Conservation (phyloP, 176 grass and related monocot species). For the Typha latifolia region DNA sequence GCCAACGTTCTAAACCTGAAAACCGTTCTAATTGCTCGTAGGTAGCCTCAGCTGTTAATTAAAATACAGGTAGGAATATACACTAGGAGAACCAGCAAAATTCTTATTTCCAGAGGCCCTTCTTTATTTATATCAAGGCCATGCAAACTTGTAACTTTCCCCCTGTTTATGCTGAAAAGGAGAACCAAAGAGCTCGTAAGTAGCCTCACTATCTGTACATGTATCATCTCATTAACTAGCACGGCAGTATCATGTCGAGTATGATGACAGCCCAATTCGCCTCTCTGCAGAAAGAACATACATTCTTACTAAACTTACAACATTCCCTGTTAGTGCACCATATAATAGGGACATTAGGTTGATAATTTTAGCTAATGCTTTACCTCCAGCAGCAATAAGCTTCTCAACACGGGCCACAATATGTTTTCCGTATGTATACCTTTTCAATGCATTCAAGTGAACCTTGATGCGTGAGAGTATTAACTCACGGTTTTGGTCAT, state of each 20-base stretch:
- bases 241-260: slow-evolving; percentile 34
- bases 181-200: slow-evolving; percentile 36
- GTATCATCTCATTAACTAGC: slow-evolving; percentile 36
- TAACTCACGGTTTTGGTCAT: slow-evolving; percentile 79
- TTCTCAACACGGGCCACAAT: slow-evolving; percentile 96
- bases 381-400: slow-evolving; percentile 86
- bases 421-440: slow-evolving; percentile 93
- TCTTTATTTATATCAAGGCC: slow-evolving; percentile 94
- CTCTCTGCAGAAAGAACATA: slow-evolving; percentile 32
- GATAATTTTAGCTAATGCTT: not conserved
- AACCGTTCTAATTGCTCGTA: slow-evolving; percentile 2
- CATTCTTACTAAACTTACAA: not conserved
- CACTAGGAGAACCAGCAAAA: slow-evolving; percentile 30
- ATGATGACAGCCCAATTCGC: slow-evolving; percentile 35
- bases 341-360: not conserved
- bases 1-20: not conserved
- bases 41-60: slow-evolving; percentile 3
- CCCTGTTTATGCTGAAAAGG: slow-evolving; percentile 41
- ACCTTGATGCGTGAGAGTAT: slow-evolving; percentile 93
- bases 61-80: slow-evolving; percentile 15
- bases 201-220: slow-evolving; percentile 95
- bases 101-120: slow-evolving; percentile 63
- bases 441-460: slow-evolving; percentile 95
- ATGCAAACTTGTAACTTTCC: slow-evolving; percentile 24
- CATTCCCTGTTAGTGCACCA: not conserved